Conservation (phyloP, 1,284 basidiomycete species). For the Peniophora sp. region DNA sequence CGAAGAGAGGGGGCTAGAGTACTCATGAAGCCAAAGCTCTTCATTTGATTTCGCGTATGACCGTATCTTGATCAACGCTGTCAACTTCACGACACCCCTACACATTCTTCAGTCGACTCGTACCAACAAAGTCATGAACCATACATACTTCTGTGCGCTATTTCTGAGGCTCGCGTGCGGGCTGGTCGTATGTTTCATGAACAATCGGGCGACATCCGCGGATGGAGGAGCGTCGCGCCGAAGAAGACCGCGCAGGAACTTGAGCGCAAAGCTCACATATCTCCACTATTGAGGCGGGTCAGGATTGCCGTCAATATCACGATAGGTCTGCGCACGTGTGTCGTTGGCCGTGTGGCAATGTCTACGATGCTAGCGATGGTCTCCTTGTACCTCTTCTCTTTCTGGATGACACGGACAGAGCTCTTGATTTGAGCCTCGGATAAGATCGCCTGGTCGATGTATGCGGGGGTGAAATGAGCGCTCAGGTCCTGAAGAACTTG, state of each 20-base stretch:
- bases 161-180: constrained; percentile 78
- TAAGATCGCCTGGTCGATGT: constrained; percentile 38
- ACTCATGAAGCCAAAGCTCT: constrained; percentile 76
- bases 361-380: constrained; percentile 61
- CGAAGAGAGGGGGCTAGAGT: constrained; percentile 65
- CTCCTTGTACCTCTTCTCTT: constrained; percentile 36
- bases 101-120: constrained; percentile 8
- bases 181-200: constrained; percentile 63
- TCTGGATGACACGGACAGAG: constrained; percentile 30
- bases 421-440: constrained; percentile 33
- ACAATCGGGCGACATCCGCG: constrained; percentile 60
- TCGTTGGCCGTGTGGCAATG: constrained; percentile 57
- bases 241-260: constrained; percentile 67
- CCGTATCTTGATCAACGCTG: constrained; percentile 78
- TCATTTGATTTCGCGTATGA: constrained; percentile 65
- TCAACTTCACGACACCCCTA: constrained; percentile 70
- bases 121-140: constrained; percentile 2
- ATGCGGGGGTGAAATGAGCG: constrained; percentile 35
- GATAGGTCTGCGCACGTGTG: constrained; percentile 58
- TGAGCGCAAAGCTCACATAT: constrained; percentile 75
- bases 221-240: constrained; percentile 68
- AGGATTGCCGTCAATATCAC: constrained; percentile 72
- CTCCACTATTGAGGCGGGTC: constrained; percentile 73
- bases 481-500: constrained; percentile 38
- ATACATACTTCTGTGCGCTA: constrained; percentile 47